Evolutionary conservation across 768 basidiomycete species (phyloP), one percentile per base, ranked within the genome.

Genomic region (Leucocoprinus birnbaumii): DNA sequence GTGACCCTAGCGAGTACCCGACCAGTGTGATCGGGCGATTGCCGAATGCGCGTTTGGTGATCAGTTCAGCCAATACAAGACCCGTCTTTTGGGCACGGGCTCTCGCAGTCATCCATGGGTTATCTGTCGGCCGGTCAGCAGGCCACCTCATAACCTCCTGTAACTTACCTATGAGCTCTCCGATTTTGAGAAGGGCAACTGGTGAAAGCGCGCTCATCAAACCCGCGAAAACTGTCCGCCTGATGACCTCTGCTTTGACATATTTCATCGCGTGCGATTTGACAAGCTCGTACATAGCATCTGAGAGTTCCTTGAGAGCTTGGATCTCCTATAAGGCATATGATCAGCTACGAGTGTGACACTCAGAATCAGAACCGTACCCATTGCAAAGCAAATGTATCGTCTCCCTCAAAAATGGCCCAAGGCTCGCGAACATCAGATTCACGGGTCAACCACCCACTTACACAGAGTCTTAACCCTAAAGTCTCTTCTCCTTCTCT

Each of bases 331-430:
- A 55, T 22, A 21, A 37, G 3, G 43, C 18, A 16, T 35, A 42
- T n/a, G n/a, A n/a, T 56, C 35, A 42, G 43, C 6, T 34, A 10
- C 9, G n/a, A 10, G 26, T 48, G 19, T 41, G 14, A 18, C 34
- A 11, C 6, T 18, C 27, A 21, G 18, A 18, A 18, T n/a, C 14
- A 10, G 2, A 47, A 19, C 21, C 78, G 43, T 56, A 82, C 82
- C 82, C 82, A 84, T 68, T 78, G 79, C 52, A 85, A 63, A 3
- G 81, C 82, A 60, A 75, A 80, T 0, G 80, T 82, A 56, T 83
- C 80, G 50, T 81, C 76, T 34, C 69, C 69, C 11, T 63, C 71
- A 57, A 81, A 79, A 2, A 82, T 65, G 2, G 68, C 73, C 83
- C 83, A 84, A 1, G 83, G 82, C 3, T 71, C 73, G 3, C 69